Evolutionary conservation across 2,329 filamentous ascomycete genomes (phyloP).

Genomic region (Mycosphaerella arachidis): DNA sequence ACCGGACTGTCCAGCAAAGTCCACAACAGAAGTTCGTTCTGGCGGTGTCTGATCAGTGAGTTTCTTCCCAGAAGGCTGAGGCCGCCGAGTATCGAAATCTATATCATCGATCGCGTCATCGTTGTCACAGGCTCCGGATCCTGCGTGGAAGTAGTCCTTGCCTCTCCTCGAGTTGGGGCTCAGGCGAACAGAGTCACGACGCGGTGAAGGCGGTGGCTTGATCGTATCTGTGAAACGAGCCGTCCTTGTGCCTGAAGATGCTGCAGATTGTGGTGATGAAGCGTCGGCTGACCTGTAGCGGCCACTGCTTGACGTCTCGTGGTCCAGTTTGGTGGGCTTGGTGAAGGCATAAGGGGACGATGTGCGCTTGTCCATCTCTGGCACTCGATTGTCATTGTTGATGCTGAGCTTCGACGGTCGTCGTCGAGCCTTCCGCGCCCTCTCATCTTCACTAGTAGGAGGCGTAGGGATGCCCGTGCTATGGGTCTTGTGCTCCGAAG

Average conservation of each 20-base stretch:
- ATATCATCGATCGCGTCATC: constrained; percentile 27
- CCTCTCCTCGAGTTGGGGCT: constrained; percentile 21
- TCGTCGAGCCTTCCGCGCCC: constrained; percentile 24
- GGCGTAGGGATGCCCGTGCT: constrained; percentile 29
- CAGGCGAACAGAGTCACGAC: constrained; percentile 23
- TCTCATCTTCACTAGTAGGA: constrained; percentile 37
- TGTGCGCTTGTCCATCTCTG: constrained; percentile 38
- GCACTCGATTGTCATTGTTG: constrained; percentile 34
- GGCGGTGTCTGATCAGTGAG: constrained; percentile 12
- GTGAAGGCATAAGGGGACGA: constrained; percentile 46
- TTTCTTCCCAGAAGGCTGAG: constrained; percentile 9
- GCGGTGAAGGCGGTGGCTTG: constrained; percentile 22
- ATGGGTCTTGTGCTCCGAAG: constrained; percentile 13
- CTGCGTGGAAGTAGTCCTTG: constrained; percentile 25
- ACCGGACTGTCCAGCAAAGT: constrained; percentile 21
- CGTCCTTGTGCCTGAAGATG: constrained; percentile 1
- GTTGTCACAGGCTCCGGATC: constrained; percentile 7
- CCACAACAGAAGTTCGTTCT: constrained; percentile 18
- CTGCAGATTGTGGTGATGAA: constrained; percentile 37
- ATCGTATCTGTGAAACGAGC: constrained; percentile 7
- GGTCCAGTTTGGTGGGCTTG: constrained; percentile 32
- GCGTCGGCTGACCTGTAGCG: constrained; percentile 48
- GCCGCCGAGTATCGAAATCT: constrained; percentile 16
- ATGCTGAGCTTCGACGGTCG: constrained; percentile 34
- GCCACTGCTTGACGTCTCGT: constrained; percentile 36